These are phyloP conservation scores for Aspergillus caelatus DNA, from an alignment of 2,329 filamentous ascomycete species.

Conservation along the genomic window DNA sequence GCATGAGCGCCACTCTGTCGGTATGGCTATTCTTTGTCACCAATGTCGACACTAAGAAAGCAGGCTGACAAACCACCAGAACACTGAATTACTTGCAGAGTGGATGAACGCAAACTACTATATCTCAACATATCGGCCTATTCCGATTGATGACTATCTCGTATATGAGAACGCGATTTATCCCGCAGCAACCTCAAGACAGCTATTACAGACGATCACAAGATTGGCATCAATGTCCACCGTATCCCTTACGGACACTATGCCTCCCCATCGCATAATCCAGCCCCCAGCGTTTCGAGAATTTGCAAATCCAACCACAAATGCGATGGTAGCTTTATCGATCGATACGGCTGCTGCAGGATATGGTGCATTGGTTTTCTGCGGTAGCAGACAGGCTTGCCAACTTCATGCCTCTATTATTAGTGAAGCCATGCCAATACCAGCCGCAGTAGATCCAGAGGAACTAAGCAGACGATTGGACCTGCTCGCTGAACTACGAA, in stretches of 20 bases:
- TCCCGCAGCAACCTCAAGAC: constrained; percentile 60
- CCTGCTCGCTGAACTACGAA: constrained; percentile 67
- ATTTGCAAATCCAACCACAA: constrained; percentile 66
- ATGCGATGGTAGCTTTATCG: constrained; percentile 70
- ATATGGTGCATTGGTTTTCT: constrained; percentile 74
- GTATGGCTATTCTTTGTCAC: constrained; percentile 45
- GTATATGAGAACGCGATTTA: constrained; percentile 73
- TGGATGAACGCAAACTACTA: constrained; percentile 75
- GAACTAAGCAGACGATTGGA: constrained; percentile 64
- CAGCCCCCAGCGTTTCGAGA: constrained; percentile 62
- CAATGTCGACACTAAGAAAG: background rate
- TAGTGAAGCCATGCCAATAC: constrained; percentile 64
- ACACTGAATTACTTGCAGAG: constrained; percentile 67
- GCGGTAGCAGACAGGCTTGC: constrained; percentile 67
- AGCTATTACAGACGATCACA: constrained; percentile 60
- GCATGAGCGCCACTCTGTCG: constrained; percentile 78
- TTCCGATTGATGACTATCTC: constrained; percentile 75
- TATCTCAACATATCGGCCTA: constrained; percentile 70
- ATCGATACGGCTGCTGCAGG: constrained; percentile 69
- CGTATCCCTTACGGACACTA: constrained; percentile 32
- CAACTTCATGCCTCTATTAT: constrained; percentile 71
- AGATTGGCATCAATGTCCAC: constrained; percentile 46
- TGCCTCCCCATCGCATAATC: constrained; percentile 51
- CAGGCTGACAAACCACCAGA: constrained; percentile 50
- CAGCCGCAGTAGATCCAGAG: constrained; percentile 49